Percentiles rank a stretch among this genome's conserved stretches.
Evolutionary conservation across 1,284 basidiomycete species (phyloP).

Genomic region (Baeospora myosura): DNA sequence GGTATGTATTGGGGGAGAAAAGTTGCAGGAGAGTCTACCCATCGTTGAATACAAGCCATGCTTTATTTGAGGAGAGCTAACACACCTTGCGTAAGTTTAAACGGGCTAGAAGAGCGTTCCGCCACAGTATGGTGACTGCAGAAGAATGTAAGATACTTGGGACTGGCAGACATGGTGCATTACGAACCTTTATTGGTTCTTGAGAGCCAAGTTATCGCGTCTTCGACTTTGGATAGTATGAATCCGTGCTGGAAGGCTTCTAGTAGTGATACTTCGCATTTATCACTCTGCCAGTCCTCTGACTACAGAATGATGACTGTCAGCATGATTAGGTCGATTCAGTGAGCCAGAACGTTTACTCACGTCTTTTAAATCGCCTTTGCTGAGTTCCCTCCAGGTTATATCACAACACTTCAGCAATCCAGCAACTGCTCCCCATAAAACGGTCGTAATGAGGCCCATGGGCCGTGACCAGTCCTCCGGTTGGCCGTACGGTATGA

Average conservation of each 20-base stretch:
- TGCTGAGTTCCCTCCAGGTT: slow-evolving; percentile 73
- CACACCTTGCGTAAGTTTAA: slow-evolving; percentile 52
- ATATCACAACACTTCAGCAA: slow-evolving; percentile 81
- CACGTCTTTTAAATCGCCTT: slow-evolving; percentile 71
- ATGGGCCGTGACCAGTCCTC: slow-evolving; percentile 37
- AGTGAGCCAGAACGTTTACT: slow-evolving; percentile 23
- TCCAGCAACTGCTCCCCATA: slow-evolving; percentile 66
- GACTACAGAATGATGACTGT: slow-evolving; percentile 35
- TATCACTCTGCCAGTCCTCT: slow-evolving; percentile 86
- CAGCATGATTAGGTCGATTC: slow-evolving; percentile 6
- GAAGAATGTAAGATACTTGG: not conserved
- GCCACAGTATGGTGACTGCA: slow-evolving; percentile 37
- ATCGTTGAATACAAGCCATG: too few species aligned
- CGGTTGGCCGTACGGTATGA: slow-evolving; percentile 28
- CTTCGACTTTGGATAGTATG: slow-evolving; percentile 54
- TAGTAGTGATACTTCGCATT: slow-evolving; percentile 73
- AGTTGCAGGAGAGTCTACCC: slow-evolving; percentile 45
- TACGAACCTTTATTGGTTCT: slow-evolving; percentile 34
- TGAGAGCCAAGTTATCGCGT: slow-evolving; percentile 47
- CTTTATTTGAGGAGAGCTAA: slow-evolving; percentile 8
- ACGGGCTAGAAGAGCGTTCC: slow-evolving; percentile 43
- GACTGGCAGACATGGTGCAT: slow-evolving; percentile 4
- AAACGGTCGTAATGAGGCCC: slow-evolving; percentile 60
- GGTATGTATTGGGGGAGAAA: slow-evolving; percentile 35
- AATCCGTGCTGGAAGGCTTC: slow-evolving; percentile 60